Evolutionary conservation across 768 basidiomycete species (phyloP).

Genomic region (Suillus weaverae): DNA sequence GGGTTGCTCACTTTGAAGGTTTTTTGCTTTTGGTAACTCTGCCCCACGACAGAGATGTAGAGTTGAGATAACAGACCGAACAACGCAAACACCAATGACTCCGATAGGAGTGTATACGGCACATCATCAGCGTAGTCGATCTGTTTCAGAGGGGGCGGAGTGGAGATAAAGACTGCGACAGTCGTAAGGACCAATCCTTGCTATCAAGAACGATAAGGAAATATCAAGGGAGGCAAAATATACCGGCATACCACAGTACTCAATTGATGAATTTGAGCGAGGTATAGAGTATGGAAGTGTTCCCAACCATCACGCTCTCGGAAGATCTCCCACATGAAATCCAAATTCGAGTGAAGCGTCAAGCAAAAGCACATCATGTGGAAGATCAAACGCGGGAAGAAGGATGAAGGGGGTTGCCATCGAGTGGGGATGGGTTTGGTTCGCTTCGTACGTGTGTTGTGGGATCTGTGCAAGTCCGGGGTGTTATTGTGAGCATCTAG

Average conservation of each 20-base stretch:
- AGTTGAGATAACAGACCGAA: neutral
- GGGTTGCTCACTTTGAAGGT: neutral
- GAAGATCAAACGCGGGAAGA: neutral
- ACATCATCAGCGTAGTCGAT: neutral
- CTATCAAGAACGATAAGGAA: neutral
- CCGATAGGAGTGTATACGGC: neutral
- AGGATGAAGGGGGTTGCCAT: neutral
- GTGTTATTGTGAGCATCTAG: neutral
- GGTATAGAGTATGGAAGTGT: neutral
- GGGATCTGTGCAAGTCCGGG: neutral
- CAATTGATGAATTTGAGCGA: neutral
- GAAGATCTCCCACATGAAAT: slow-evolving; percentile 5
- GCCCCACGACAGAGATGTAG: neutral
- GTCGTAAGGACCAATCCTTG: slow-evolving; percentile 3
- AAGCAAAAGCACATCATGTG: neutral
- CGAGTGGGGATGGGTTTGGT: neutral
- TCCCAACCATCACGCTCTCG: neutral
- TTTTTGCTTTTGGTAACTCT: neutral
- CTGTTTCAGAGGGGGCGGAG: neutral
- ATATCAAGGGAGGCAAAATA: neutral
- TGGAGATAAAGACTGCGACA: neutral
- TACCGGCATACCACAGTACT: neutral
- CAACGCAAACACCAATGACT: slow-evolving; percentile 1
- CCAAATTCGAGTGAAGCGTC: neutral
- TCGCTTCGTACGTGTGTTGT: neutral